Base-by-base conservation (phyloP, 2,329 filamentous ascomycete species). In the Plenodomus tracheiphilus region DNA sequence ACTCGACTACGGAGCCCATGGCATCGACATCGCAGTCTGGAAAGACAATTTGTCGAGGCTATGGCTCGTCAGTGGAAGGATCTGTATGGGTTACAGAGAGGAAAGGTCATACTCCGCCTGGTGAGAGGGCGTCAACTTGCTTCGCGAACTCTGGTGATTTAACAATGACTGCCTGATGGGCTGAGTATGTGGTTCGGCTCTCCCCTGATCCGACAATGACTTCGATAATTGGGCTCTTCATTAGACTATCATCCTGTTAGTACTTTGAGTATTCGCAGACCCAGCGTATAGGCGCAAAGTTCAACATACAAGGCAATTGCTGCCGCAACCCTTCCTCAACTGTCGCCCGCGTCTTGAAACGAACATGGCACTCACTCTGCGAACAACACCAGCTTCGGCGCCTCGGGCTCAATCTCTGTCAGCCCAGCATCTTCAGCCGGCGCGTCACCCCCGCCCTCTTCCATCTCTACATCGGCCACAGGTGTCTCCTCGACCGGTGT, bases 1-100 rank as follows among this genome's bases (percentile, higher is more conserved):
- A 95, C 71, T 94, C 88, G 61, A 94, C 81, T 61, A 92, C 89
- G 70, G 85, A 90, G 52, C 87, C 86, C 46, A 90, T 85, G 18
- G 89, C 86, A 56, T 90, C 86, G 39, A 89, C 73, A 61, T 90
- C 81, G 60, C 90, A 87, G 56, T 81, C 75, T 2, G 79, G 67
- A 19, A 96, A 85, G 49, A 86, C 76, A 52, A 96, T 85, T 49
- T 84, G 81, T 47, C 86, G 87, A 58, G 82, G 82, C 81, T 81
- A 46, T 6, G 38, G 6, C 18, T 4, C 9, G 43, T 55, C 17
- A 46, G 46, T 37, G 17, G 32, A 9, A 9, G 9, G 3, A 10
- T n/a, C 21, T 6, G 11, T 13, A 2, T 4, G 20, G 2, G 6
- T n/a, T 22, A 13, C 18, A n/a, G n/a, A 3, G 22, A 5, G 3